A percentile compares a stretch with the other conserved stretches of the same genome.
Evolutionary conservation across 345 rosid genomes (phyloP).

Genomic region (Dipteronia dyeriana): DNA sequence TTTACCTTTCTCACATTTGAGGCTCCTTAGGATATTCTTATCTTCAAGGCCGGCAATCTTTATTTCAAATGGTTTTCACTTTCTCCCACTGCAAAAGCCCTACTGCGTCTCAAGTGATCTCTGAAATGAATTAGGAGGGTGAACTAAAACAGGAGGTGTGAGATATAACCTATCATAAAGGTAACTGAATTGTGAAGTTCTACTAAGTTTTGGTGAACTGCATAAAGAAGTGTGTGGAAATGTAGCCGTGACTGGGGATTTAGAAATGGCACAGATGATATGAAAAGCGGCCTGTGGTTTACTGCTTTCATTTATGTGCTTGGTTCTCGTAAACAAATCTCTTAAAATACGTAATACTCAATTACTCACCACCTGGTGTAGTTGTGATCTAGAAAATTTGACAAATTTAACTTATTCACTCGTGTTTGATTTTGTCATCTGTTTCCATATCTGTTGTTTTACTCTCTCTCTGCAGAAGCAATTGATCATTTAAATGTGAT

Average conservation of each 20-base stretch:
- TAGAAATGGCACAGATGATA: not conserved
- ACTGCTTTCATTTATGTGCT: not conserved
- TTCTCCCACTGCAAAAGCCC: not conserved
- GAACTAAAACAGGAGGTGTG: not conserved
- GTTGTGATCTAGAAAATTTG: not conserved
- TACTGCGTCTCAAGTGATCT: not conserved
- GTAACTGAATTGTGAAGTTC: not conserved
- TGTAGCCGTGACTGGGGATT: not conserved
- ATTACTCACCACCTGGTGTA: not conserved
- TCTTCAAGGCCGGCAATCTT: not conserved
- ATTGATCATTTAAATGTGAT: not conserved
- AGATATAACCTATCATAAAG: not conserved
- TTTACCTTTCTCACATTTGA: not conserved
- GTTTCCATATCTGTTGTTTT: not conserved
- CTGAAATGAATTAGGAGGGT: not conserved
- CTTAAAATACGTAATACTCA: not conserved
- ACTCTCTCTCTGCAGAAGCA: not conserved
- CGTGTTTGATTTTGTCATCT: not conserved
- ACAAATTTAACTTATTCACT: not conserved
- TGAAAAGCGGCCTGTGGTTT: not conserved
- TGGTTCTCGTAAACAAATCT: conserved; percentile 9
- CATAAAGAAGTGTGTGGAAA: not conserved
- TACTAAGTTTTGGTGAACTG: conserved; percentile 1
- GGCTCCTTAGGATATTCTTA: not conserved
- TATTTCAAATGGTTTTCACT: not conserved